Evolutionary conservation across 371 early-diverging fungal genomes (phyloP).

Genomic region (Rhizopus sp.): DNA sequence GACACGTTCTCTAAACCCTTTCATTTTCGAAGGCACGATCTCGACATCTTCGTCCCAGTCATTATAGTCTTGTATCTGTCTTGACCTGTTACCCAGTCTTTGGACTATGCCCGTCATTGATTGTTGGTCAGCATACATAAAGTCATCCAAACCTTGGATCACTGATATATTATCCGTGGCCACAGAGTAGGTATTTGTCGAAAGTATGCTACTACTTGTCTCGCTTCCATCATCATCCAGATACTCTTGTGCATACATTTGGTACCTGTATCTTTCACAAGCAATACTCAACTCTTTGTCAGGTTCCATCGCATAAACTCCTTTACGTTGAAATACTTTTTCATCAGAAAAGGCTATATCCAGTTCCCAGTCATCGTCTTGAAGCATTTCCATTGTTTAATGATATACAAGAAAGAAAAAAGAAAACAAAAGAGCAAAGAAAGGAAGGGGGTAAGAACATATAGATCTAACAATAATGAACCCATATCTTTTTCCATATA

Average conservation of each 20-base stretch:
- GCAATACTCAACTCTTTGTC: constrained; percentile 33
- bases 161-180: neutral
- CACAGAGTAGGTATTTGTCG: constrained; percentile 7
- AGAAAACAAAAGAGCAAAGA: constrained; percentile 10
- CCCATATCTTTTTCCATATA: constrained; percentile 4
- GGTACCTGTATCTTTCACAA: constrained; percentile 23
- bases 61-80: constrained; percentile 21
- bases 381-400: constrained; percentile 6
- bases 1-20: neutral
- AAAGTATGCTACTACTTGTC: constrained; percentile 14
- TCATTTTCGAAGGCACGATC: constrained; percentile 3
- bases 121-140: constrained; percentile 27
- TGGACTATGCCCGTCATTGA: constrained; percentile 22
- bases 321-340: constrained; percentile 15
- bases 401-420: constrained; percentile 1
- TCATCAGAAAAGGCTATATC: constrained; percentile 16
- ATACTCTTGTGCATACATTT: constrained; percentile 7
- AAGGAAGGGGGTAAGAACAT: neutral
- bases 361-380: constrained; percentile 27
- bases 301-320: constrained; percentile 17
- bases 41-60: constrained; percentile 36
- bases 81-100: constrained; percentile 16
- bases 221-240: constrained; percentile 30
- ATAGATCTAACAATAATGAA: neutral
- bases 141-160: constrained; percentile 24